Percentiles rank a stretch among this genome's conserved stretches.
Conservation (phyloP, 2,329 filamentous ascomycete species). For the Neopestalotiopsis clavispora region DNA sequence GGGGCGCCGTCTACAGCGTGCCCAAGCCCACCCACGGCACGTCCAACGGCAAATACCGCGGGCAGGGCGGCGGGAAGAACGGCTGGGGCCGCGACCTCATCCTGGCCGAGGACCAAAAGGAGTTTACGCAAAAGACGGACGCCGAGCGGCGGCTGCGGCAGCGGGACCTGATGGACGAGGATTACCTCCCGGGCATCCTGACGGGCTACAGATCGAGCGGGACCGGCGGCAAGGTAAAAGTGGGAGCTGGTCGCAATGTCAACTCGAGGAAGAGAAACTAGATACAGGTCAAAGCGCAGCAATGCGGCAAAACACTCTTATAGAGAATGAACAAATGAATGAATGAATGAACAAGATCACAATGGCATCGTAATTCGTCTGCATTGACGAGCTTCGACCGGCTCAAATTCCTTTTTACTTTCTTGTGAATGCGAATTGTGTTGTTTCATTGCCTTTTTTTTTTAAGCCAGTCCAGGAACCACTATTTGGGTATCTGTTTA, state of each 20-base stretch:
- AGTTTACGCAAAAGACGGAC: constrained; percentile 71
- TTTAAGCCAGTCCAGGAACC: not conserved
- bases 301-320: not conserved
- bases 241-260: constrained; percentile 85
- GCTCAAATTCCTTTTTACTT: not conserved
- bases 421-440: not conserved
- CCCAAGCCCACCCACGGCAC: constrained; percentile 87
- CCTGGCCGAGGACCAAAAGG: constrained; percentile 93
- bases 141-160: constrained; percentile 71
- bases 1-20: constrained; percentile 90
- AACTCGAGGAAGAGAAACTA: constrained; percentile 73
- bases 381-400: not conserved
- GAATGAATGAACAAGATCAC: not conserved
- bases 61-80: constrained; percentile 74
- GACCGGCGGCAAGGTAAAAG: constrained; percentile 73
- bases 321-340: constrained; percentile 30
- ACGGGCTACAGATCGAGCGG: constrained; percentile 73
- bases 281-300: not conserved
- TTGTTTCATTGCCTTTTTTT: not conserved
- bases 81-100: constrained; percentile 88
- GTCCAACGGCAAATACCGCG: constrained; percentile 75
- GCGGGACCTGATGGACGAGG: constrained; percentile 91
- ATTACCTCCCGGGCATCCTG: constrained; percentile 85
- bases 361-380: not conserved
- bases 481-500: not conserved